A percentile compares a stretch with the other conserved stretches of the same genome.
phyloP scores from a whole-genome alignment of 805 yeast genomes.

The Wickerhamomyces chambardii region DNA sequence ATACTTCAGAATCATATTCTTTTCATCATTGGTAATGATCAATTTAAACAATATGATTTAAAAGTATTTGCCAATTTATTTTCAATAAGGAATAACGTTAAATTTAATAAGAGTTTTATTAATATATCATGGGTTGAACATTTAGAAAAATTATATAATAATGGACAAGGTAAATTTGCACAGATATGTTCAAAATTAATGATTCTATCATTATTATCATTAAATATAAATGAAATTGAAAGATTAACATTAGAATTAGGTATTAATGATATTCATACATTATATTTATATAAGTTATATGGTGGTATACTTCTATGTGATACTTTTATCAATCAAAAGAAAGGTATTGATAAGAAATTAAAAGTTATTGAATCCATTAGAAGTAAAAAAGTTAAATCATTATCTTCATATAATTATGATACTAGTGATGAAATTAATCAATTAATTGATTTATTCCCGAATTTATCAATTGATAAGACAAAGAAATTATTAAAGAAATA shows the following conservation, averaged over 20 bases:
- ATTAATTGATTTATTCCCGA: slow-evolving; percentile 58
- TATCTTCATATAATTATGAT: no score
- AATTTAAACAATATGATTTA: slow-evolving; percentile 37
- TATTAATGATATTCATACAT: slow-evolving; percentile 28
- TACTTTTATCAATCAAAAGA: slow-evolving; percentile 34
- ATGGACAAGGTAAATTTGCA: slow-evolving; percentile 46
- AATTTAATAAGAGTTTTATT: slow-evolving; percentile 37
- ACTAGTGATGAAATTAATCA: slow-evolving; percentile 28
- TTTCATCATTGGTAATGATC: slow-evolving; percentile 23
- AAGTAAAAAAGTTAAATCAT: no score
- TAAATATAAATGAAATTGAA: slow-evolving; percentile 13
- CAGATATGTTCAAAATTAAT: slow-evolving; percentile 35
- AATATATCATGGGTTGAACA: slow-evolving; percentile 46
- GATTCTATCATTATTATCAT: slow-evolving; percentile 35
- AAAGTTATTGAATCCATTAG: slow-evolving; percentile 28
- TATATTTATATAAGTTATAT: slow-evolving; percentile 43
- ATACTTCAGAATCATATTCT: slow-evolving; percentile 46
- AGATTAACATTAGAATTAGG: slow-evolving; percentile 35
- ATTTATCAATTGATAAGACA: slow-evolving; percentile 37
- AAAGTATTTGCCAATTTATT: slow-evolving; percentile 34
- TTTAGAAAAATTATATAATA: slow-evolving; percentile 48
- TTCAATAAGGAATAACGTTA: slow-evolving; percentile 14
- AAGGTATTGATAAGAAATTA: slow-evolving; percentile 42
- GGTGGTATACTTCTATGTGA: slow-evolving; percentile 43
- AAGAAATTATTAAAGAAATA: slow-evolving; percentile 37